Percentiles rank a stretch among this genome's conserved stretches.
Evolutionary conservation across 768 basidiomycete species (phyloP).

Genomic region (Trametes cinnabarina): DNA sequence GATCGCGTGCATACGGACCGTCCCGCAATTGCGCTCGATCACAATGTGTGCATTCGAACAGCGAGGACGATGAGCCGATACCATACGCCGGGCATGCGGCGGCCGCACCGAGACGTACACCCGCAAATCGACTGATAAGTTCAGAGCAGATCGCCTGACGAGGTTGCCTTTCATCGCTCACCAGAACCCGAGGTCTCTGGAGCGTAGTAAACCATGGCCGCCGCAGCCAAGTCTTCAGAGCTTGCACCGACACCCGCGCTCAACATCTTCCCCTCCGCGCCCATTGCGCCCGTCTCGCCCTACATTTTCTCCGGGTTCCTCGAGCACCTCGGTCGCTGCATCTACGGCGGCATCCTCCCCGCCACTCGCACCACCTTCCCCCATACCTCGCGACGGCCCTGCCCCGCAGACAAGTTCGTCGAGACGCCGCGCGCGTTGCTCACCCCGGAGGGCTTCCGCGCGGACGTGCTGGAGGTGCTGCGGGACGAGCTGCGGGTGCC

Average conservation of each 20-base stretch:
- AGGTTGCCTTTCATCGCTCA: not conserved
- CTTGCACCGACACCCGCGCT: not conserved
- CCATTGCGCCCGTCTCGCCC: conserved; percentile 29
- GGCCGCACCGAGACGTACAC: too few relatives aligned
- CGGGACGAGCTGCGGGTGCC: conserved; percentile 24
- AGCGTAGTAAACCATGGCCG: not conserved
- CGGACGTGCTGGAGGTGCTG: conserved; percentile 23
- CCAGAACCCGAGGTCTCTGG: not conserved
- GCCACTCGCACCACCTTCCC: conserved; percentile 38
- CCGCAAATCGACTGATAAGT: too few relatives aligned
- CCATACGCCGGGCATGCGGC: not conserved
- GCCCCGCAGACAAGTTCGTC: conserved; percentile 22
- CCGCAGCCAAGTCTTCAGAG: not conserved
- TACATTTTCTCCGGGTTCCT: conserved; percentile 61
- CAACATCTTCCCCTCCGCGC: conserved; percentile 24
- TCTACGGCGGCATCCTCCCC: conserved; percentile 47
- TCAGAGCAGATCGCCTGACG: too few relatives aligned
- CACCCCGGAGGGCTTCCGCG: conserved; percentile 25
- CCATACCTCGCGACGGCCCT: conserved; percentile 23
- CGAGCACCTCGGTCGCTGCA: conserved; percentile 59
- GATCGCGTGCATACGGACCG: not conserved
- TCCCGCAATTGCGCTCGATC: not conserved
- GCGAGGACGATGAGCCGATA: conserved; percentile 5
- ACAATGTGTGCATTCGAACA: not conserved
- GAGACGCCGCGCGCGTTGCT: conserved; percentile 22